These are phyloP conservation scores for Vigna trinervia DNA, from an alignment of 306 rosid species.

Conservation along the genomic window DNA sequence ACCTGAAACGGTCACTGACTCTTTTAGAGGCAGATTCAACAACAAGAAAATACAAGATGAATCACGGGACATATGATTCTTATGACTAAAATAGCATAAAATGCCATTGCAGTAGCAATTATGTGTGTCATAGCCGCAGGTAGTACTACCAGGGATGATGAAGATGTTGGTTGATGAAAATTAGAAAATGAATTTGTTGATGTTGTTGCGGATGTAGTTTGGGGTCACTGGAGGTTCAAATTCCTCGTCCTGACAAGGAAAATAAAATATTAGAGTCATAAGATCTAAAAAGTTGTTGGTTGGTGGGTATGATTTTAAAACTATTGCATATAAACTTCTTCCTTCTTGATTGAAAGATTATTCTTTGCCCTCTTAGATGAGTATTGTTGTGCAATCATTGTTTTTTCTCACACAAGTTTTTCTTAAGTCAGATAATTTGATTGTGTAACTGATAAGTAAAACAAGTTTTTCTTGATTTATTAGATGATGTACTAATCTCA, in stretches of 20 bases:
- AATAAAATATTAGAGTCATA: slow-evolving; percentile 24
- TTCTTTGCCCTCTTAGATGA: background rate
- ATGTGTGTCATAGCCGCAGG: slow-evolving; percentile 31
- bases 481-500: no score
- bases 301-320: background rate
- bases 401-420: no score
- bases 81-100: slow-evolving; percentile 46
- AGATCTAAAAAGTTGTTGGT: background rate
- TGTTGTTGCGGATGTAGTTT: slow-evolving; percentile 35
- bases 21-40: slow-evolving; percentile 39
- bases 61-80: slow-evolving; percentile 47
- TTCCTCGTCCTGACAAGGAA: slow-evolving; percentile 67
- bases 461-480: no score
- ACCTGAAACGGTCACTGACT: slow-evolving; percentile 42
- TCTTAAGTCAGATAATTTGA: no score
- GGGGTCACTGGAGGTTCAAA: slow-evolving; percentile 65
- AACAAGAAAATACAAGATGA: slow-evolving; percentile 41
- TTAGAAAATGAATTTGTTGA: slow-evolving; percentile 37
- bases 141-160: slow-evolving; percentile 19
- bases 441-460: no score
- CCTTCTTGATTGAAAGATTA: slow-evolving; percentile 4
- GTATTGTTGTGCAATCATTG: background rate
- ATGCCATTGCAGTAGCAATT: slow-evolving; percentile 46
- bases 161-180: slow-evolving; percentile 28
- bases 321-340: slow-evolving; percentile 2